Evolutionary conservation across 495 filamentous ascomycete species (phyloP).

Genomic region (Ascobolus immersus): DNA sequence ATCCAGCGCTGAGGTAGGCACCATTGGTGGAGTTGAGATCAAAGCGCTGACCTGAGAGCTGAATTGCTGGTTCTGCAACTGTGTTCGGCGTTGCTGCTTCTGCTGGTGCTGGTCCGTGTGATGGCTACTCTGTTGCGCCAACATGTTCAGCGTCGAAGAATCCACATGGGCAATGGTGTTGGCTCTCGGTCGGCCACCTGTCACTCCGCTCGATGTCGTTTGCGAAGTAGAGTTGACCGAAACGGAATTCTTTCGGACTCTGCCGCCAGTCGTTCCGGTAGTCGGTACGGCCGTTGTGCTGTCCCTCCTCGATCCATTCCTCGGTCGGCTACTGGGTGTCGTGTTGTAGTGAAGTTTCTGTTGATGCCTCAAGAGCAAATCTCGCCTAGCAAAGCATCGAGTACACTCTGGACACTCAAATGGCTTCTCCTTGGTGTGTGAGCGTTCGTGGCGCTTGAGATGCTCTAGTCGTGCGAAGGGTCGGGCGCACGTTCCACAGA

Average conservation of each 20-base stretch:
- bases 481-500: conserved; percentile 75
- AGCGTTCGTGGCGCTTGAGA: conserved; percentile 91
- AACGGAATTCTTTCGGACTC: conserved; percentile 79
- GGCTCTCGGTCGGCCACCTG: conserved; percentile 48
- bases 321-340: conserved; percentile 63
- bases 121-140: conserved; percentile 31
- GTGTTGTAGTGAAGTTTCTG: conserved; percentile 98
- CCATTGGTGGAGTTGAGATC: too few species aligned
- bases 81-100: conserved; percentile 19
- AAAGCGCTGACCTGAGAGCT: too few species aligned
- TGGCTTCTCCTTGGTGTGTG: conserved; percentile 97
- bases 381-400: conserved; percentile 80
- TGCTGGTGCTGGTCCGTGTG: conserved; percentile 20
- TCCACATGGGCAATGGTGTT: conserved; percentile 97
- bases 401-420: conserved; percentile 94
- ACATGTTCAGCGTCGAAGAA: conserved; percentile 40
- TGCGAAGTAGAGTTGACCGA: conserved; percentile 35
- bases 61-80: too few species aligned
- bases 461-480: conserved; percentile 93
- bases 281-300: conserved; percentile 32
- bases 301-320: conserved; percentile 65
- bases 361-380: conserved; percentile 82
- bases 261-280: conserved; percentile 31
- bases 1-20: too few species aligned
- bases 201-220: conserved; percentile 20